Evolutionary conservation across 345 rosid genomes (phyloP).

Genomic region (Ricinus communis): DNA sequence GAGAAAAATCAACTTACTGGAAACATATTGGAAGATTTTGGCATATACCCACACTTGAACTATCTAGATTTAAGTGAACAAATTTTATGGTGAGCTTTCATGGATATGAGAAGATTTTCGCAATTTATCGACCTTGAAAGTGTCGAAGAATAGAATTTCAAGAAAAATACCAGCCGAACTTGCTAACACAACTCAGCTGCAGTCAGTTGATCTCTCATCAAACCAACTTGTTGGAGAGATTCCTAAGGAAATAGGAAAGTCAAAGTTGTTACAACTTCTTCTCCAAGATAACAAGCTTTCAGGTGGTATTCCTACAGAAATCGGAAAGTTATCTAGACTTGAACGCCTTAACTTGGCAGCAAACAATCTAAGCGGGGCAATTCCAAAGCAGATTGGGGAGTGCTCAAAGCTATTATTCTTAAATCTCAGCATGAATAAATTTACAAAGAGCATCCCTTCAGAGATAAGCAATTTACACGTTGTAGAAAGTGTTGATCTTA

Average conservation of each 20-base stretch:
- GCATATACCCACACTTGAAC: too few species aligned
- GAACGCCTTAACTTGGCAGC: slow-evolving; percentile 3
- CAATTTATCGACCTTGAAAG: too few species aligned
- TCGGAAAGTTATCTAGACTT: not conserved
- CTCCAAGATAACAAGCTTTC: not conserved
- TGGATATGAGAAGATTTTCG: not conserved
- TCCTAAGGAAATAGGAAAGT: not conserved
- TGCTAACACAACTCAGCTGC: too few species aligned
- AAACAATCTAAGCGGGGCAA: slow-evolving; percentile 1
- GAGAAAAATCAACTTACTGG: too few species aligned
- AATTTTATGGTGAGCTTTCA: slow-evolving; percentile 14
- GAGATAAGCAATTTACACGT: not conserved
- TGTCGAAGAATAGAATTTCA: too few species aligned
- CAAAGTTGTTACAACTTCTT: not conserved
- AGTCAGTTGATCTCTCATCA: slow-evolving; percentile 10
- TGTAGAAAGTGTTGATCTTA: not conserved
- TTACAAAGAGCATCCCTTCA: slow-evolving; percentile 1
- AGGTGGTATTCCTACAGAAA: not conserved
- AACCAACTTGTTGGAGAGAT: slow-evolving; percentile 4
- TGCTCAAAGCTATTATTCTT: not conserved
- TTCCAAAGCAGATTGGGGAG: not conserved
- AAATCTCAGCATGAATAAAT: slow-evolving; percentile 11
- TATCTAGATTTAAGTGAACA: not conserved
- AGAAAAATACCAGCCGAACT: too few species aligned
- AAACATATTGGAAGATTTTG: too few species aligned